Percentiles rank a stretch among this genome's conserved stretches.
phyloP scores from a whole-genome alignment of 805 yeast genomes.

The Maudiozyma barnettii region DNA sequence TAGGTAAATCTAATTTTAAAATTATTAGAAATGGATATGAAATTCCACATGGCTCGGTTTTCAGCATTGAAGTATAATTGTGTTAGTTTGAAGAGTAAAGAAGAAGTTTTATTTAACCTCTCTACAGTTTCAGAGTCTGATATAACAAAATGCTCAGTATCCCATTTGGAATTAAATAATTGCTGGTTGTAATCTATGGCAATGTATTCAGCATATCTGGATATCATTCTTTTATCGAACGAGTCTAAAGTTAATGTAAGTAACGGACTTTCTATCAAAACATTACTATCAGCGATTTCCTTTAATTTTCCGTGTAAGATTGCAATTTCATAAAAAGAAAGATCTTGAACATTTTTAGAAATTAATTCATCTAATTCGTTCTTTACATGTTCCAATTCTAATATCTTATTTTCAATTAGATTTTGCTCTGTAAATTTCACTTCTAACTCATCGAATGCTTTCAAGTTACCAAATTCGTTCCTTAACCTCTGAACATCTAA shows the following conservation, averaged over 20 bases:
- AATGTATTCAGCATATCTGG: slow-evolving; percentile 7
- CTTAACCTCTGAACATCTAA: slow-evolving; percentile 10
- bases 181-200: slow-evolving; percentile 10
- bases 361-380: slow-evolving; percentile 3
- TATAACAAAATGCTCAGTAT: slow-evolving; percentile 13
- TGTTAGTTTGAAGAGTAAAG: slow-evolving; percentile 15
- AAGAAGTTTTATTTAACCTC: slow-evolving; percentile 13
- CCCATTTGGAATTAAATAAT: slow-evolving; percentile 26
- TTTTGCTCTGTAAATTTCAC: slow-evolving; percentile 6
- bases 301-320: slow-evolving; percentile 6
- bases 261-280: background rate
- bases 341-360: background rate
- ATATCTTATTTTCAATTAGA: slow-evolving; percentile 2
- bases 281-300: background rate
- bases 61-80: slow-evolving; percentile 7
- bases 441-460: slow-evolving; percentile 13
- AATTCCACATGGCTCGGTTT: slow-evolving; percentile 33
- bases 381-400: slow-evolving; percentile 3
- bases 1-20: slow-evolving; percentile 42
- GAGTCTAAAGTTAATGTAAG: background rate
- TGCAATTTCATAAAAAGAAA: slow-evolving; percentile 5
- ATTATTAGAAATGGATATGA: slow-evolving; percentile 37
- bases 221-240: slow-evolving; percentile 10
- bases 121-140: slow-evolving; percentile 10
- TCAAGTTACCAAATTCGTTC: slow-evolving; percentile 19